Evolutionary conservation across 495 filamentous ascomycete genomes (phyloP), one percentile per base, ranked within the genome.

Genomic region (Aspergillus diversus): DNA sequence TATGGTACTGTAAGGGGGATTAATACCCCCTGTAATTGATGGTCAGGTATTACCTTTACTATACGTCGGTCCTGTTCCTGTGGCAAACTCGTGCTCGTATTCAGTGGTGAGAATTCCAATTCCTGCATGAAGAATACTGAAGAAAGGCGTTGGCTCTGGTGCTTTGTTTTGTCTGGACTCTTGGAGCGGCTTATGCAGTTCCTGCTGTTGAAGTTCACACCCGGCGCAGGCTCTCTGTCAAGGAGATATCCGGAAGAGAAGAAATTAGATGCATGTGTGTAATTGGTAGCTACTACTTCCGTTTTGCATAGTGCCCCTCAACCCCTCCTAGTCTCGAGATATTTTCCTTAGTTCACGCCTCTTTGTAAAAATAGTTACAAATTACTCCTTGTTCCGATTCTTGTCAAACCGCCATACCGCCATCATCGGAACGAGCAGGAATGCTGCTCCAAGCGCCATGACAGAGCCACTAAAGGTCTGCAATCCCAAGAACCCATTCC

Each of bases 331-430:
- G 8, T 13, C 37, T 39, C 37, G 8, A 13, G 8, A 3, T 39
- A 3, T 39, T 13, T 39, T 1, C 13, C 8, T 13, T 39, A 8
- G 37, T 39, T 39, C 8, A 13, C 37, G 13, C 13, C 37, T 7
- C 37, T 13, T 13, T 13, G 37, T 7, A 39, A 39, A 13, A 39
- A 13, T 39, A 7, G 21, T 21, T 33, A 52, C 13, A 52, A 21
- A 52, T 53, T 2, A 53, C 17, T 6, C 35, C 35, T 57, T 57
- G 4, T 11, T 15, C 16, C 37, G 37, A 17, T n/a, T 47, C 21
- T 47, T 32, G 51, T 60, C 57, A 13, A 51, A 60, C n/a, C 57
- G n/a, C 57, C 57, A 60, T 17, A 42, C 47, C 5, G 57, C 47
- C 12, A 53, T 16, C 7, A 60, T 13, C 3, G 57, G 57, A 7